phyloP scores from a whole-genome alignment of 2,329 filamentous ascomycete species.

The Talaromyces amestolkiae region DNA sequence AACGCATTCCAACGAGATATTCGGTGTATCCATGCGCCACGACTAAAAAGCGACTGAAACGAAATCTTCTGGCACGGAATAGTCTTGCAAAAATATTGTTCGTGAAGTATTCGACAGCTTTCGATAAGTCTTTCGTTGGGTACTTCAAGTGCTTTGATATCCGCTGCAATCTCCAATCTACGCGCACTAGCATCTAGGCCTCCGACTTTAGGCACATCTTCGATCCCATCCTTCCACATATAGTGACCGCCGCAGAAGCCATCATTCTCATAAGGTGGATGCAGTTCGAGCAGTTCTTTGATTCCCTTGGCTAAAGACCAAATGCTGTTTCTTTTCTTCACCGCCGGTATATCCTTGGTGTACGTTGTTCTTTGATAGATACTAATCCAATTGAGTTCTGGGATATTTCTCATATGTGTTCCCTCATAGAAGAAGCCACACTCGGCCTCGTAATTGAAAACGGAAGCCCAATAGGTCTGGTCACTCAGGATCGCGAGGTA shows the following conservation, averaged over 20 bases:
- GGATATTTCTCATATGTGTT: background rate
- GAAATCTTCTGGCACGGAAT: background rate
- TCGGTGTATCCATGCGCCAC: background rate
- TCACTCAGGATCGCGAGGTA: conserved; percentile 16
- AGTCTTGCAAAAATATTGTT: conserved; percentile 5
- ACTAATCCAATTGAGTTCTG: conserved; percentile 13
- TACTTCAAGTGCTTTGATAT: background rate
- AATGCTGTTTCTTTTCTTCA: conserved; percentile 23
- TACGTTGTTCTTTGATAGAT: conserved; percentile 17
- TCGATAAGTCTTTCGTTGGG: background rate
- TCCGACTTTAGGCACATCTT: background rate
- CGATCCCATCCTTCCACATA: background rate
- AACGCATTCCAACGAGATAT: conserved; percentile 17
- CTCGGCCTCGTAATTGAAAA: conserved; percentile 11
- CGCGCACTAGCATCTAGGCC: background rate
- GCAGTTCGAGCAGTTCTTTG: background rate
- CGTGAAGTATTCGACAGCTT: conserved; percentile 17
- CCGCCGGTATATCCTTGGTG: conserved; percentile 26
- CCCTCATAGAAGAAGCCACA: conserved; percentile 18
- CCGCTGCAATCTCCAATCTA: conserved; percentile 12
- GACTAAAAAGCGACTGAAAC: conserved; percentile 9
- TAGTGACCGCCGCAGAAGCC: background rate
- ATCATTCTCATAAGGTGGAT: background rate
- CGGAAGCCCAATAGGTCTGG: conserved; percentile 18
- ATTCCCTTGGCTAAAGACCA: conserved; percentile 9